Evolutionary conservation across 768 basidiomycete genomes (phyloP).

Genomic region (Termitomyces sp.): DNA sequence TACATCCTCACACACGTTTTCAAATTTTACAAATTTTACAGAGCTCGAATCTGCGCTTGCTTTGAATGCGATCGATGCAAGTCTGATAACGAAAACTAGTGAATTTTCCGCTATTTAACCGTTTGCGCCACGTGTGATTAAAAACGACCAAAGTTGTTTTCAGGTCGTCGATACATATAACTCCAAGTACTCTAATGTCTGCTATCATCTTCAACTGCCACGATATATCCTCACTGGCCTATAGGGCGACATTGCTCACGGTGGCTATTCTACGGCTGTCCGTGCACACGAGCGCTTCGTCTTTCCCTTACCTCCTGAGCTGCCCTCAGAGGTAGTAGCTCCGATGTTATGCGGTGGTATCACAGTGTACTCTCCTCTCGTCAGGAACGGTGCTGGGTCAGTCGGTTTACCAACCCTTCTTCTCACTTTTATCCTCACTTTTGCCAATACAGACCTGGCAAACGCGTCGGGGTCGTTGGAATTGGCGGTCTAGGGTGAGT

Average conservation of each 20-base stretch:
- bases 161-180: constrained; percentile 37
- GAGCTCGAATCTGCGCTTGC: constrained; percentile 43
- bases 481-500: constrained; percentile 52
- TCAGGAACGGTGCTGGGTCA: constrained; percentile 38
- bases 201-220: neutral
- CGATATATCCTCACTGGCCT: neutral
- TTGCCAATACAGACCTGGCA: constrained; percentile 40
- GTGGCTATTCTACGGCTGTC: constrained; percentile 44
- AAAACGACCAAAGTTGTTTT: constrained; percentile 26
- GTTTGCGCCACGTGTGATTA: neutral
- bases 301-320: constrained; percentile 48
- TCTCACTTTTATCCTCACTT: neutral
- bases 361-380: constrained; percentile 59
- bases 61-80: constrained; percentile 40
- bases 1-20: neutral
- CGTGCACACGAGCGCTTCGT: constrained; percentile 48
- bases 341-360: constrained; percentile 63
- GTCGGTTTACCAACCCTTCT: neutral
- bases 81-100: constrained; percentile 45
- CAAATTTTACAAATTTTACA: constrained; percentile 18
- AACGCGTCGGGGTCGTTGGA: constrained; percentile 60
- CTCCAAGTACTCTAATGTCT: constrained; percentile 30
- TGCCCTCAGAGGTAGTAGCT: constrained; percentile 48
- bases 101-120: neutral
- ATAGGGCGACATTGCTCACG: constrained; percentile 30